Evolutionary conservation across 805 yeast species (phyloP).

Genomic region (Pichia pseudocactophila): DNA sequence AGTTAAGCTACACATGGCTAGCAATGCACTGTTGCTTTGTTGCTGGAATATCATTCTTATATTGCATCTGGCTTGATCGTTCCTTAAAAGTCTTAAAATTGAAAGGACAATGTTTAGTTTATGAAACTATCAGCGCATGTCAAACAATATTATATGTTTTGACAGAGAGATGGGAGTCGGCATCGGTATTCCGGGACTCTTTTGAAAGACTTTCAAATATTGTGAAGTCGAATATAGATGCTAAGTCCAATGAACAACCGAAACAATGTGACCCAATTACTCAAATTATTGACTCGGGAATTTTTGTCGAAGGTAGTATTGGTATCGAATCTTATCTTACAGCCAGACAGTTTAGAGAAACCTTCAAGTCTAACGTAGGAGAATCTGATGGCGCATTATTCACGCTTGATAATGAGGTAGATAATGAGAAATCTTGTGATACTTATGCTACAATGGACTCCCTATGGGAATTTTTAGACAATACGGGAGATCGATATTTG

Average conservation of each 20-base stretch:
- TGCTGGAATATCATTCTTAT: conserved; percentile 25
- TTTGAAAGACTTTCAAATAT: conserved; percentile 22
- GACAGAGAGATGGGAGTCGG: conserved; percentile 24
- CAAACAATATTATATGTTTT: conserved; percentile 23
- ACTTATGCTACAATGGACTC: conserved; percentile 6
- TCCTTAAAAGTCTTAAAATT: conserved; percentile 19
- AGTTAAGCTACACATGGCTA: conserved; percentile 25
- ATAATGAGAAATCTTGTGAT: not conserved
- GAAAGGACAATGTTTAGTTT: conserved; percentile 18
- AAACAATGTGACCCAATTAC: not conserved
- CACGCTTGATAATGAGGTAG: not conserved
- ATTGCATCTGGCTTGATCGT: conserved; percentile 27
- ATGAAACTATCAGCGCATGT: conserved; percentile 26
- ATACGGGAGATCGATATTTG: conserved; percentile 24
- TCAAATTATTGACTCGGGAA: conserved; percentile 5
- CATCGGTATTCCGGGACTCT: conserved; percentile 22
- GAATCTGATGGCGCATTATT: conserved; percentile 6
- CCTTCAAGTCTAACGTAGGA: conserved; percentile 4
- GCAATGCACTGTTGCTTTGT: conserved; percentile 27
- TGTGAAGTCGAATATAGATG: conserved; percentile 4
- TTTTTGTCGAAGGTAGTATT: conserved; percentile 13
- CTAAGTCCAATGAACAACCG: not conserved
- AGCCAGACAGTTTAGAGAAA: conserved; percentile 2
- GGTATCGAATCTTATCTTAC: conserved; percentile 12
- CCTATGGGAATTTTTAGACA: conserved; percentile 26